Conservation (phyloP, 164 flowering plant species). For the Macadamia tetraphylla region DNA sequence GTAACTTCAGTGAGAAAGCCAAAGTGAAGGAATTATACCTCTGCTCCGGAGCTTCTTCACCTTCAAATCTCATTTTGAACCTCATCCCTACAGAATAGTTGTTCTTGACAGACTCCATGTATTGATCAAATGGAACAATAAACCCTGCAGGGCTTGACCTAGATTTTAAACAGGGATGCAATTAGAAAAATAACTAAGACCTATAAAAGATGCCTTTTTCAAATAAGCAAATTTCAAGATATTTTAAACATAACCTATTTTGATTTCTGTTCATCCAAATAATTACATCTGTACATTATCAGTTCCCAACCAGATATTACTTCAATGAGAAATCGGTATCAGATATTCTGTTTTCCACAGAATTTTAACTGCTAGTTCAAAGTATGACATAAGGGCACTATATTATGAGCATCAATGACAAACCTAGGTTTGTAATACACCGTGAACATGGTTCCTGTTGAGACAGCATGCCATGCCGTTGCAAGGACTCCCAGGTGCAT, state of each 20-base stretch:
- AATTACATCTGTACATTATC: no score
- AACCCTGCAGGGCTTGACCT: slow-evolving; percentile 91
- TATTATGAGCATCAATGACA: neutral
- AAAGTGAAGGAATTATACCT: slow-evolving; percentile 33
- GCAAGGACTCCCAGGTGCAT: slow-evolving; percentile 45
- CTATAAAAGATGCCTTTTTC: no score
- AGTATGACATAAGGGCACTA: neutral
- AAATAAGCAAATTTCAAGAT: no score
- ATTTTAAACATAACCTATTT: no score
- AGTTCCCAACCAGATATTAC: no score
- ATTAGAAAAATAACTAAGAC: no score
- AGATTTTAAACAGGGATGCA: neutral
- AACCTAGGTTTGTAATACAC: slow-evolving; percentile 80
- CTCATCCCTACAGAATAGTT: slow-evolving; percentile 68
- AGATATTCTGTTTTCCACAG: no score
- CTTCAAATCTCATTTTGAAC: slow-evolving; percentile 86
- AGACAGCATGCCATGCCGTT: slow-evolving; percentile 70
- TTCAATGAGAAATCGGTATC: no score
- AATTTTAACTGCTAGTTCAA: neutral
- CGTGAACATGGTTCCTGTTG: slow-evolving; percentile 17
- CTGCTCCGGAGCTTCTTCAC: slow-evolving; percentile 90
- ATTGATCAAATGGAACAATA: slow-evolving; percentile 67
- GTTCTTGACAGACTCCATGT: slow-evolving; percentile 64
- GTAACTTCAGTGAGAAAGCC: neutral
- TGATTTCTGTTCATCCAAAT: no score